Evolutionary conservation across 2,329 filamentous ascomycete species (phyloP).

Genomic region (Xylariaceae sp.): DNA sequence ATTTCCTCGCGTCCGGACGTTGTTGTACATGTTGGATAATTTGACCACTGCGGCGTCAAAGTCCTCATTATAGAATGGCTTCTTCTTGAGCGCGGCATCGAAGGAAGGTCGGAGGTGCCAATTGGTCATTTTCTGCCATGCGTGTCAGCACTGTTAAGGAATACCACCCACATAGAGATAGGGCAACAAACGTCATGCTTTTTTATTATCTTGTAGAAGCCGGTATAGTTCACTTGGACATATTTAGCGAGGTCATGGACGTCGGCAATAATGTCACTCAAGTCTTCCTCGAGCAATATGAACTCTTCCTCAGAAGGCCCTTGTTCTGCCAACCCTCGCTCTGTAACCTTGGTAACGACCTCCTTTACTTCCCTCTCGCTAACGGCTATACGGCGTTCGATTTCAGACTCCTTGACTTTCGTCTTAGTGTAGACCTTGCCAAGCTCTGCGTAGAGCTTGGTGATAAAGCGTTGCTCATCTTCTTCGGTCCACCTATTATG

Average conservation of each 20-base stretch:
- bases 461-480: constrained; percentile 87
- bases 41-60: constrained; percentile 96
- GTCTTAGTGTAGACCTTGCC: constrained; percentile 98
- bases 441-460: constrained; percentile 84
- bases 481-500: constrained; percentile 82
- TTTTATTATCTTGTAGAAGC: constrained; percentile 99
- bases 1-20: constrained; percentile 90
- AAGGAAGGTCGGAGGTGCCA: constrained; percentile 97
- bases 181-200: constrained; percentile 82
- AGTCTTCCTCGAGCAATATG: constrained; percentile 86
- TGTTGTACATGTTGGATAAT: constrained; percentile 91
- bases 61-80: constrained; percentile 98
- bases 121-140: constrained; percentile 79
- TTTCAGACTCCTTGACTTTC: constrained; percentile 95
- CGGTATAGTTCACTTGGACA: constrained; percentile 97
- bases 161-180: background rate
- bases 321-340: constrained; percentile 58
- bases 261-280: constrained; percentile 97
- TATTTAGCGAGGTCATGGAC: constrained; percentile 98
- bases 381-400: constrained; percentile 83
- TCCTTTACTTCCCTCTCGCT: constrained; percentile 89
- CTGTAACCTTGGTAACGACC: constrained; percentile 73
- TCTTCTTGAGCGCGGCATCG: constrained; percentile 88
- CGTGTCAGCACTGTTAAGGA: constrained; percentile 15
- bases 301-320: constrained; percentile 88